Conservation (phyloP, 495 filamentous ascomycete species). For the Tuber magnatum region DNA sequence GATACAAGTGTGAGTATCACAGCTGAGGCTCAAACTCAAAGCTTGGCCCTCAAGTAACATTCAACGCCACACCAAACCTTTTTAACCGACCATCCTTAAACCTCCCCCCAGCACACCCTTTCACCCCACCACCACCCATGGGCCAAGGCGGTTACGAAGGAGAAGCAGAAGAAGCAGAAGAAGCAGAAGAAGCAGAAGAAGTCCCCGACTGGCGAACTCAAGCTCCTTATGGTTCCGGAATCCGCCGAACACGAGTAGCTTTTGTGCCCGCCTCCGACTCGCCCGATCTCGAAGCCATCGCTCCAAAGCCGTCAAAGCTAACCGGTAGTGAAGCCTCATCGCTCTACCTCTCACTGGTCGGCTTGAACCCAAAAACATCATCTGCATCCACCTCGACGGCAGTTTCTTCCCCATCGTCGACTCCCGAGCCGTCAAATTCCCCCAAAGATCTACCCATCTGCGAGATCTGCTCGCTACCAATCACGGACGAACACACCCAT, state of each 20-base stretch:
- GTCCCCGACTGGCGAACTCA: slow-evolving; percentile 34
- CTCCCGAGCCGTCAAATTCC: slow-evolving; percentile 1
- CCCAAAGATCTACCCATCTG: slow-evolving; percentile 42
- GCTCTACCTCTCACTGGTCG: slow-evolving; percentile 29
- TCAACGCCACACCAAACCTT: not conserved
- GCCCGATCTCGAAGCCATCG: not conserved
- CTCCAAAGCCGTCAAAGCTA: slow-evolving; percentile 14
- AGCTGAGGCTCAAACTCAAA: not conserved
- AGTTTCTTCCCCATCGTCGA: slow-evolving; percentile 13
- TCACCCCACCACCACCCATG: not conserved
- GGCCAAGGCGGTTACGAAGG: not conserved
- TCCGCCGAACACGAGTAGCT: slow-evolving; percentile 66
- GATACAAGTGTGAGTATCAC: not conserved
- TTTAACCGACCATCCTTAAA: not conserved
- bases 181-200: not conserved
- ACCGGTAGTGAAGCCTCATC: slow-evolving; percentile 23
- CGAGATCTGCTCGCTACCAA: slow-evolving; percentile 55
- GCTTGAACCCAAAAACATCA: slow-evolving; percentile 13
- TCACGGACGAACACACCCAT: slow-evolving; percentile 49
- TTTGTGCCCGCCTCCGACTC: slow-evolving; percentile 64
- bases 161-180: slow-evolving; percentile 2
- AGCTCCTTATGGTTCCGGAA: slow-evolving; percentile 62
- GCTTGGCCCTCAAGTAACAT: not conserved
- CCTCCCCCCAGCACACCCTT: not conserved
- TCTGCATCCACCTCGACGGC: slow-evolving; percentile 6